Evolutionary conservation across 257 asterid genomes (phyloP).

Genomic region (Solanum infundibuliforme): DNA sequence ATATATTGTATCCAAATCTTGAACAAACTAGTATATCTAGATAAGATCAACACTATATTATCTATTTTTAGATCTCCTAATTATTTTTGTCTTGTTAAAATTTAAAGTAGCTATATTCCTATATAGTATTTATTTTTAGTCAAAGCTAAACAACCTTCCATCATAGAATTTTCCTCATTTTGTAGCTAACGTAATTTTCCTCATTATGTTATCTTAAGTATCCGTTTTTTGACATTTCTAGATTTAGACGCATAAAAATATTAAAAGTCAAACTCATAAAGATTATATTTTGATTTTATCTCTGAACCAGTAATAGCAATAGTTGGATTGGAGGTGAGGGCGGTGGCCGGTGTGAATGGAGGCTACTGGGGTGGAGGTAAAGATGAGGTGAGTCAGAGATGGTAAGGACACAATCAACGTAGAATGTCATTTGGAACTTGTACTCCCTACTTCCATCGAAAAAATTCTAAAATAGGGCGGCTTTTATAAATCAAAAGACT

Average conservation of each 20-base stretch:
- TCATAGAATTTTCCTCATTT: neutral
- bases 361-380: neutral
- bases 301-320: too few relatives aligned
- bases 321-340: neutral
- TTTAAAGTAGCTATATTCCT: neutral
- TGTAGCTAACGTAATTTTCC: neutral
- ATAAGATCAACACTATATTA: neutral
- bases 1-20: neutral
- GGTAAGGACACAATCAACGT: rapidly evolving
- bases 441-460: neutral
- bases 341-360: neutral
- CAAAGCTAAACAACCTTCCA: neutral
- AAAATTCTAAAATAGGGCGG: neutral
- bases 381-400: neutral
- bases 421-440: neutral
- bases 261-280: neutral
- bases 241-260: neutral
- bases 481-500: neutral
- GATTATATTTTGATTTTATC: neutral
- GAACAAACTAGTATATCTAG: neutral
- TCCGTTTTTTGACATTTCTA: neutral
- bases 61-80: neutral
- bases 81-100: neutral
- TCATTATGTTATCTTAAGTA: neutral
- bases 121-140: neutral